Base-by-base conservation (phyloP, 768 basidiomycete genomes). In the Xerocomellus chrysenteron region DNA sequence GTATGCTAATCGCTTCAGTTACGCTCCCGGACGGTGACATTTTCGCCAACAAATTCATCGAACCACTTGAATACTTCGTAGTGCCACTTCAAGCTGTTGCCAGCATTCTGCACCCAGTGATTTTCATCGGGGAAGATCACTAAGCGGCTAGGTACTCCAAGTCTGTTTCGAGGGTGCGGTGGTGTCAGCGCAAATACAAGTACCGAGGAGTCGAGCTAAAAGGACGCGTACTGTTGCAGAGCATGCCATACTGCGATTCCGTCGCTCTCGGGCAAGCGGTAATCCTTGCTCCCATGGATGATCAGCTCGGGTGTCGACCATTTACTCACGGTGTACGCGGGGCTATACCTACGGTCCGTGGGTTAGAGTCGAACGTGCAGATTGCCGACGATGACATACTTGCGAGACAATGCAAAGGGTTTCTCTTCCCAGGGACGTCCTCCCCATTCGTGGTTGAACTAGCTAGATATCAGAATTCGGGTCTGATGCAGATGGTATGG, bases 21-120 rank as follows among this genome's bases (percentile, higher is more conserved):
- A 35, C 48, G 63, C 14, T 52, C 37, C 32, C 17, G 48, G 41
- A 19, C 7, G 19, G 47, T n/a, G 13, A 52, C 54, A 6, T 54
- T 60, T 30, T 68, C 49, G 41, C 82, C 85, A 13, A 87, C 77
- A 63, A 80, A 90, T 65, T 83, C 72, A 54, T 88, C 83, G 58
- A 97, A 87, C 93, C 93, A 98, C 57, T 83, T 80, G 75, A 99
- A 88, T 13, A 98, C 88, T 70, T 99, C 96, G 61, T 89, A 78
- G 73, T 98, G 92, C 96, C 96, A 98, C 70, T 94, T 93, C 69
- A 96, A 74, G 67, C 91, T 89, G 63, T 92, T 92, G 51, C 85
- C 86, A 56, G 87, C 88, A 52, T 90, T 81, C 58, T 91, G 63
- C 26, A 92, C 92, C 94, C 94, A 94, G 68, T 96, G 94, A 61